Evolutionary conservation across 441 rosid species (phyloP).

Genomic region (Biscutella laevigata): DNA sequence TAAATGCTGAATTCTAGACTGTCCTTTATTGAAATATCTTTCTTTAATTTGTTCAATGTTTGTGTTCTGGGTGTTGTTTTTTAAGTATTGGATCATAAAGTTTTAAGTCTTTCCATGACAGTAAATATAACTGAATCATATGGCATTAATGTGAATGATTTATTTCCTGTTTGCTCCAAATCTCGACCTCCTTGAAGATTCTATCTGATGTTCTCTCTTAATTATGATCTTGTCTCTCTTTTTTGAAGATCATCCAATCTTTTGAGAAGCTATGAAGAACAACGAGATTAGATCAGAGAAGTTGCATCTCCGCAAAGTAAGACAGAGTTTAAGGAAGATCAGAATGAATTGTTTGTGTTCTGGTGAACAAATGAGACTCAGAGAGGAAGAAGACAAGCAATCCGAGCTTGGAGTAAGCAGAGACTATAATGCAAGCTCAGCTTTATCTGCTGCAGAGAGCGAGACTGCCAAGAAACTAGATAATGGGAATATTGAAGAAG

Average conservation of each 20-base stretch:
- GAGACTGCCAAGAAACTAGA: constrained; percentile 44
- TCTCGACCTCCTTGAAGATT: not conserved
- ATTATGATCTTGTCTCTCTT: not conserved
- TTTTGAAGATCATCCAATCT: constrained; percentile 30
- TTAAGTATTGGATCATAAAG: not conserved
- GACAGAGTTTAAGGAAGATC: constrained; percentile 38
- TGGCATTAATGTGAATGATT: constrained; percentile 1
- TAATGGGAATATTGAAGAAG: constrained; percentile 67
- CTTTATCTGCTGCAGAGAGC: constrained; percentile 38
- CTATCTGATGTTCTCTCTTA: not conserved
- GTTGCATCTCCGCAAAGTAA: constrained; percentile 24
- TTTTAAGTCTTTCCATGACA: not conserved
- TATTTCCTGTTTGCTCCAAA: not conserved
- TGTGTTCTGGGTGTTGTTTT: not conserved
- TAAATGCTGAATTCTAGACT: constrained; percentile 3
- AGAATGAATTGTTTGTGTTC: constrained; percentile 63
- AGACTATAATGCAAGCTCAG: constrained; percentile 36
- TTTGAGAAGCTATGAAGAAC: constrained; percentile 40
- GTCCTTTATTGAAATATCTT: not conserved
- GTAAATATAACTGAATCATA: not conserved
- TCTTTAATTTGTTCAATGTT: not conserved
- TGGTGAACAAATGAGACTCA: constrained; percentile 41
- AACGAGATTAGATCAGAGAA: constrained; percentile 30
- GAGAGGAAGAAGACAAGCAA: constrained; percentile 40
- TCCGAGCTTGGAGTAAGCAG: constrained; percentile 38